Base-by-base conservation (phyloP, 2,329 filamentous ascomycete genomes). In the Didymella glomerata region DNA sequence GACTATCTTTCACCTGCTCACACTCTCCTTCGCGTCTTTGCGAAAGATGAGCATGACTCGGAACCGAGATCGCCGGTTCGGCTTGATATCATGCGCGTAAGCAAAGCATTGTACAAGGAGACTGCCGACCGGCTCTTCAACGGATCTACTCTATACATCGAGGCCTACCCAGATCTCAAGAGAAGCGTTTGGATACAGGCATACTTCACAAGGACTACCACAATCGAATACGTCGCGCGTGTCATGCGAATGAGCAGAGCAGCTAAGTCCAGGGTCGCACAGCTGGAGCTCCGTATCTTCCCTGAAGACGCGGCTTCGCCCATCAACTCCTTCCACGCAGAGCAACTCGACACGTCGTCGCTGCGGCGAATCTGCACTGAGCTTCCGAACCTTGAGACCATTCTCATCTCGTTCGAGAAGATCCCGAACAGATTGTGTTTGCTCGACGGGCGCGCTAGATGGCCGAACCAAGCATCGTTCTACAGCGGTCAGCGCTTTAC, bases 41-140 rank as follows among this genome's bases (percentile, higher is more conserved):
- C 40, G 60, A 18, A 36, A 47, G 8, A 36, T 22, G 16, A 50
- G 32, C 27, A 54, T 38, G 10, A 22, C 30, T 16, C 40, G 34
- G 36, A 41, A 48, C 27, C 56, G 30, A 48, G 49, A 20, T 32
- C 55, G 10, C 60, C 58, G 7, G 45, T 49, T 7, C 22, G 48
- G n/a, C 54, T 69, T 4, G 54, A 61, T 14, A 62, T 72, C 18
- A 56, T 71, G 61, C 60, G 62, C n/a, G 56, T 54, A 32, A 65
- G 62, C 49, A 60, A 45, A n/a, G 54, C 62, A 22, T 2, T 71
- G 18, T 61, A 67, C 46, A 8, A 52, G 18, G 69, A 72, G 61
- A 57, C 63, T 4, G 32, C 11, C 5, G 60, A 63, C 27, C 63
- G 65, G 28, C 61, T 66, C 24, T 70, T 66, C 48, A 52, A 55